Evolutionary conservation across 2,329 filamentous ascomycete species (phyloP).

Genomic region (Fusarium bulbicola): DNA sequence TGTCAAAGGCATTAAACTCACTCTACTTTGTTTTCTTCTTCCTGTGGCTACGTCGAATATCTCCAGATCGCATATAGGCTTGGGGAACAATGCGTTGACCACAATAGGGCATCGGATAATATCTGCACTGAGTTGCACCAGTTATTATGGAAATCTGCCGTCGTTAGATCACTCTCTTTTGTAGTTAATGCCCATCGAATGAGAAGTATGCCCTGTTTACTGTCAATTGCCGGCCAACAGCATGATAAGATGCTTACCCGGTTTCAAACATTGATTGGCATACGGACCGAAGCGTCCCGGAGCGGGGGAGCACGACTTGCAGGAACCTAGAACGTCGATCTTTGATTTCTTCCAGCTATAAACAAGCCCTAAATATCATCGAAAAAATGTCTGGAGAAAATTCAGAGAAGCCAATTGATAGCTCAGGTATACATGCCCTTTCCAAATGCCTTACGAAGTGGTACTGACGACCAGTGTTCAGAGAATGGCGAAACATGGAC

Average conservation of each 20-base stretch:
- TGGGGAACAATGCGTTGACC: not conserved
- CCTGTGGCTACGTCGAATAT: not conserved
- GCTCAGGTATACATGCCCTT: not conserved
- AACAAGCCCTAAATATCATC: not conserved
- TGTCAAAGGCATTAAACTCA: too few relatives aligned
- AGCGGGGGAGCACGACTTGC: slow-evolving; percentile 7
- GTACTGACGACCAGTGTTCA: not conserved
- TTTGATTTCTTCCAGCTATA: not conserved
- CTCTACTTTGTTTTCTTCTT: not conserved
- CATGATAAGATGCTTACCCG: not conserved
- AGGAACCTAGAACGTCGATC: not conserved
- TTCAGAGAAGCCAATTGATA: not conserved
- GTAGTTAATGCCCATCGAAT: not conserved
- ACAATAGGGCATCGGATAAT: not conserved
- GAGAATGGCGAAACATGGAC: slow-evolving; percentile 52
- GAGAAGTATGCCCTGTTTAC: not conserved
- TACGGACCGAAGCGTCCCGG: slow-evolving; percentile 15
- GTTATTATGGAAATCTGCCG: not conserved
- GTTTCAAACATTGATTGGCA: not conserved
- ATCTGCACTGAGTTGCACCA: not conserved
- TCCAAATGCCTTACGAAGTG: not conserved
- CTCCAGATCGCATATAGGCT: not conserved
- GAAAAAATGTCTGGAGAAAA: slow-evolving; percentile 5
- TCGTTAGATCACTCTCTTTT: not conserved
- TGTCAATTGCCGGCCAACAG: not conserved